Evolutionary conservation across 768 basidiomycete genomes (phyloP), one percentile per base, ranked within the genome.

Genomic region (Lactifluus pinguis): DNA sequence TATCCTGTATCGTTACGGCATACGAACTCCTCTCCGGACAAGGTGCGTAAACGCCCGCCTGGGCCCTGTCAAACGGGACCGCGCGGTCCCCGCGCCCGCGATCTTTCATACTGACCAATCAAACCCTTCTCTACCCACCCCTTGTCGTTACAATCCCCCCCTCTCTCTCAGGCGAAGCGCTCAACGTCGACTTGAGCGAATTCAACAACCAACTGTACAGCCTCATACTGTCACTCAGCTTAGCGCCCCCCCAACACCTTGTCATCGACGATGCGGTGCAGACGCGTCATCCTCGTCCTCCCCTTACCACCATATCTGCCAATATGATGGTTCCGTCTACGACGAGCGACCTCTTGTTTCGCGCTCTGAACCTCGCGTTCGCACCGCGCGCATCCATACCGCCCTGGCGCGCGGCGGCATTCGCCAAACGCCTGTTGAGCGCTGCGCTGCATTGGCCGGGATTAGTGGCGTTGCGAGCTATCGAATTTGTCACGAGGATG

Each of bases 1-100:
- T 99, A 61, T 76, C 86, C 63, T 97, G 92, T 68, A 92, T 98
- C 68, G 85, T 90, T 60, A 97, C 97, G 44, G 97, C 95, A n/a
- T 98, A 98, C 68, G 94, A 98, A 69, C 83, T 99, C 51, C 82
- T 98, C 45, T 89, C 91, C 13, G 97, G 97, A 30, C 97, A 99
- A 84, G 97, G 95, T 84, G 61, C 63, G 61, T 74, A 53, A 34
- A 21, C 58, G 49, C 57, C 25, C 47, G 19, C 57, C 38, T 0
- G 30, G 47, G 10, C 38, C 48, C 38, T 38, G 49, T 57, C 60
- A 49, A 29, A 41, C 29, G 49, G 42, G 10, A 32, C 44, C 29
- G 17, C 52, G 65, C 58, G 56, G 59, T 59, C 47, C 60, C 19
- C 25, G 34, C 60, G 19, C 32, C 32, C 5, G 9, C 38, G 3